Percentiles rank a stretch among this genome's conserved stretches.
Conservation (phyloP, 179 eudicot genomes). For the Camellia oleifera region DNA sequence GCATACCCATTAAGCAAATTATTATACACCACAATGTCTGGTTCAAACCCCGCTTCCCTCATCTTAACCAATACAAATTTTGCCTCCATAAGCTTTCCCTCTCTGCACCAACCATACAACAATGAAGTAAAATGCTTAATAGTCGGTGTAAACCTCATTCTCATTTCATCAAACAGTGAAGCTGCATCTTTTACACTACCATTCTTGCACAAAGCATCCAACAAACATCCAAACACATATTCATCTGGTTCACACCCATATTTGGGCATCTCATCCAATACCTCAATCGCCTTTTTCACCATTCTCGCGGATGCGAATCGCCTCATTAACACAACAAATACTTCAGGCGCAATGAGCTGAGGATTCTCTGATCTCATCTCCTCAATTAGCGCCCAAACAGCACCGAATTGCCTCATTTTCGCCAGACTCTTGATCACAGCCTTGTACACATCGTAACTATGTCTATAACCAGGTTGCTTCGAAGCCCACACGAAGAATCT, state of each 20-base stretch:
- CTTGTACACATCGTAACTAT: constrained; percentile 72
- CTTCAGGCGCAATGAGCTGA: constrained; percentile 56
- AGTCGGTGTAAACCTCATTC: constrained; percentile 59
- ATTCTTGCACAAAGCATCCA: constrained; percentile 90
- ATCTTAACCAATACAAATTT: constrained; percentile 77
- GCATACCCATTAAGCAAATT: constrained; percentile 84
- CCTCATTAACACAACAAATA: constrained; percentile 83
- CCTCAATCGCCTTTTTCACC: constrained; percentile 89
- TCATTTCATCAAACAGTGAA: constrained; percentile 78
- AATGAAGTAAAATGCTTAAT: constrained; percentile 87
- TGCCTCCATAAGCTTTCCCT: constrained; percentile 86
- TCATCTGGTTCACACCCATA: constrained; percentile 91
- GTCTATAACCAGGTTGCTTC: constrained; percentile 66
- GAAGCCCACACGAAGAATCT: constrained; percentile 80
- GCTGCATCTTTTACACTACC: constrained; percentile 93
- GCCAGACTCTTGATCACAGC: constrained; percentile 66
- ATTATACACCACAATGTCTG: constrained; percentile 83
- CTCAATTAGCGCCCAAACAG: constrained; percentile 84
- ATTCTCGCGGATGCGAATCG: constrained; percentile 80
- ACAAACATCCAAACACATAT: constrained; percentile 83
- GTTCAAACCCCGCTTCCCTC: constrained; percentile 79
- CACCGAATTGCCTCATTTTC: constrained; percentile 81
- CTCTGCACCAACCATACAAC: constrained; percentile 87
- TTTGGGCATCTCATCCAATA: constrained; percentile 90
- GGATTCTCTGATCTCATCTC: constrained; percentile 81